phyloP scores from a whole-genome alignment of 306 rosid species.

The Aeschynomene evenia region DNA sequence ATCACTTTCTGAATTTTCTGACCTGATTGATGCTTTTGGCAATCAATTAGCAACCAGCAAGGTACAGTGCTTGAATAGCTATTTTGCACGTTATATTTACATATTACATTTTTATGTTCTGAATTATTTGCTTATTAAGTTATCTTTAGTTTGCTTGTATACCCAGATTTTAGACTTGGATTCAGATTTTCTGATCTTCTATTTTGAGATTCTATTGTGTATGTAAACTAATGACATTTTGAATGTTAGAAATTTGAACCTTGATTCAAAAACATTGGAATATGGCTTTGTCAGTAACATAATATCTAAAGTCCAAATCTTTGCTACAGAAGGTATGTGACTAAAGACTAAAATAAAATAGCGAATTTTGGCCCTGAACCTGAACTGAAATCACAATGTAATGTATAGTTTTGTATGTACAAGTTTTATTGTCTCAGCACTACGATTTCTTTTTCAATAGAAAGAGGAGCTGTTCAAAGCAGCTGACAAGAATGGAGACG shows the following conservation, averaged over 20 bases:
- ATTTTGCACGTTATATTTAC: slow-evolving; percentile 5
- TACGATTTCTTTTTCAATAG: slow-evolving; percentile 51
- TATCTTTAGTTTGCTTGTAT: slow-evolving; percentile 14
- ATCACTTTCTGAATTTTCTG: slow-evolving; percentile 81
- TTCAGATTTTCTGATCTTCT: slow-evolving; percentile 8
- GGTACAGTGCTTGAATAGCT: slow-evolving; percentile 47
- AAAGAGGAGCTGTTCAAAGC: slow-evolving; percentile 88
- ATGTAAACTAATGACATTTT: slow-evolving; percentile 9
- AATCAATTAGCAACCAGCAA: slow-evolving; percentile 71
- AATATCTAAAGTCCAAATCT: slow-evolving; percentile 19
- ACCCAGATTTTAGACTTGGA: slow-evolving; percentile 22
- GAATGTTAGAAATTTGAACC: slow-evolving; percentile 27
- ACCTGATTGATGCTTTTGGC: slow-evolving; percentile 83
- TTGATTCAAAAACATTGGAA: slow-evolving; percentile 17
- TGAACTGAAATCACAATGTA: slow-evolving; percentile 18
- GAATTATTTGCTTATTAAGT: slow-evolving; percentile 9
- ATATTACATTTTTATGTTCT: slow-evolving; percentile 5
- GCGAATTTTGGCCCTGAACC: slow-evolving; percentile 13
- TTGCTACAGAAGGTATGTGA: slow-evolving; percentile 9
- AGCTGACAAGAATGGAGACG: slow-evolving; percentile 90
- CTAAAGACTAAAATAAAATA: slow-evolving; percentile 15
- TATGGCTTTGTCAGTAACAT: slow-evolving; percentile 16
- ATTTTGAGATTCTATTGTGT: slow-evolving; percentile 10
- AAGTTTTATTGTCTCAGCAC: slow-evolving; percentile 27
- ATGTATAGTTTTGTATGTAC: slow-evolving; percentile 1